These are phyloP conservation scores for Cadophora luteo-olivacea DNA, from an alignment of 2,329 filamentous ascomycete genomes.

Conservation along the genomic window DNA sequence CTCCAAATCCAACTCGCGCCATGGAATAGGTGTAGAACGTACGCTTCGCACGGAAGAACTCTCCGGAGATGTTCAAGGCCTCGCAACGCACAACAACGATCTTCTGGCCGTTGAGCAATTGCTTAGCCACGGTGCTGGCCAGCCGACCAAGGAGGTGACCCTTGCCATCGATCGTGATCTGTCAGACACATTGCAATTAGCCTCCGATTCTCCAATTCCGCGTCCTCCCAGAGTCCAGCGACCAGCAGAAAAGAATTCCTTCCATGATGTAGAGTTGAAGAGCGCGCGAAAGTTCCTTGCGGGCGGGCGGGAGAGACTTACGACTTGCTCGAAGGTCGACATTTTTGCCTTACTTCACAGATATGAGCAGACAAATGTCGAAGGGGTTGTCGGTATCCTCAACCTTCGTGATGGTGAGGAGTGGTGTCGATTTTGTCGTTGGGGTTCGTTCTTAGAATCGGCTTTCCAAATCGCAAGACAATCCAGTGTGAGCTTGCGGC, in stretches of 20 bases:
- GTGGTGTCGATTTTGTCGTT: constrained; percentile 44
- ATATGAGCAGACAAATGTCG: constrained; percentile 46
- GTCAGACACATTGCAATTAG: constrained; percentile 46
- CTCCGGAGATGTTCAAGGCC: constrained; percentile 99
- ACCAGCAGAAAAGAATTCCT: constrained; percentile 14
- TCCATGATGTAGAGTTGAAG: constrained; percentile 18
- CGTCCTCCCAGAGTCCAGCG: constrained; percentile 13
- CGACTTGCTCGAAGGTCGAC: constrained; percentile 74
- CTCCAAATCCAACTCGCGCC: constrained; percentile 24
- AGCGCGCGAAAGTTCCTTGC: constrained; percentile 24
- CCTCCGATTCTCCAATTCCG: constrained; percentile 33
- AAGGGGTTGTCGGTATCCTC: constrained; percentile 43
- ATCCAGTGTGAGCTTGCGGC: constrained; percentile 24
- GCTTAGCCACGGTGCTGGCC: constrained; percentile 97
- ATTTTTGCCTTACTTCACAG: constrained; percentile 55
- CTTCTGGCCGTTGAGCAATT: constrained; percentile 98
- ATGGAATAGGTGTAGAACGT: constrained; percentile 60
- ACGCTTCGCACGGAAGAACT: constrained; percentile 99
- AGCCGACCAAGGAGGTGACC: constrained; percentile 99
- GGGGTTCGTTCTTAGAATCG: constrained; percentile 32
- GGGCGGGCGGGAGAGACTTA: constrained; percentile 55
- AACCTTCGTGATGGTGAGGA: constrained; percentile 47
- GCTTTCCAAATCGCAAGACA: constrained; percentile 24
- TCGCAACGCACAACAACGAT: constrained; percentile 99
- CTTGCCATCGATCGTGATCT: constrained; percentile 99